These are phyloP conservation scores for Botrytis fabae DNA, from an alignment of 2,329 filamentous ascomycete genomes.

Conservation along the genomic window DNA sequence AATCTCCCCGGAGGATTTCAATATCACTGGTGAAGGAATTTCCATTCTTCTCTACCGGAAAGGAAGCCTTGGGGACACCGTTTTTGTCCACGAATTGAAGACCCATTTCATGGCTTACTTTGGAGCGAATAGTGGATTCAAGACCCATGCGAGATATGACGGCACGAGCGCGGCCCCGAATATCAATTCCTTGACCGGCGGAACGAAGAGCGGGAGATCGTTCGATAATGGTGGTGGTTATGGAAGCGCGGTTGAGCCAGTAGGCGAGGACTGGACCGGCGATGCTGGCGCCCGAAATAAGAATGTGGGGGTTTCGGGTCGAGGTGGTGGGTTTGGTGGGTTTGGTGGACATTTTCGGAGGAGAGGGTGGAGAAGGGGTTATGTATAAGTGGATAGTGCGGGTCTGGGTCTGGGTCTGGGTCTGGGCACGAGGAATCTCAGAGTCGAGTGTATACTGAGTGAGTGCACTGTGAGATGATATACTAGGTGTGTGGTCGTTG, in stretches of 20 bases:
- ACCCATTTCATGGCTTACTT: constrained; percentile 46
- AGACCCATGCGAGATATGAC: constrained; percentile 46
- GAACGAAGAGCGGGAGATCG: constrained; percentile 46
- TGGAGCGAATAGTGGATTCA: constrained; percentile 44
- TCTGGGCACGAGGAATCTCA: background rate
- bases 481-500: background rate
- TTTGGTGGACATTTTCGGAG: background rate
- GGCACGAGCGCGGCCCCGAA: constrained; percentile 46
- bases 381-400: background rate
- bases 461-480: background rate
- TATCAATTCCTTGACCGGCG: constrained; percentile 54
- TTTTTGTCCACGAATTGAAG: constrained; percentile 45
- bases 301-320: constrained; percentile 28
- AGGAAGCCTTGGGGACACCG: constrained; percentile 43
- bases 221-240: constrained; percentile 46
- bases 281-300: constrained; percentile 42
- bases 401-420: background rate
- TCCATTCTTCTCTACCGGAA: constrained; percentile 38
- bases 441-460: background rate
- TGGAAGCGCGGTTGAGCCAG: constrained; percentile 47
- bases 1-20: constrained; percentile 48
- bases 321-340: background rate
- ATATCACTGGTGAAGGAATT: constrained; percentile 46
- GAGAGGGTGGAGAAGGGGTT: background rate
- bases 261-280: constrained; percentile 49